Percentiles rank a stretch among this genome's conserved stretches.
Evolutionary conservation across 805 yeast genomes (phyloP).

Genomic region (Priceomyces fermenticarens): DNA sequence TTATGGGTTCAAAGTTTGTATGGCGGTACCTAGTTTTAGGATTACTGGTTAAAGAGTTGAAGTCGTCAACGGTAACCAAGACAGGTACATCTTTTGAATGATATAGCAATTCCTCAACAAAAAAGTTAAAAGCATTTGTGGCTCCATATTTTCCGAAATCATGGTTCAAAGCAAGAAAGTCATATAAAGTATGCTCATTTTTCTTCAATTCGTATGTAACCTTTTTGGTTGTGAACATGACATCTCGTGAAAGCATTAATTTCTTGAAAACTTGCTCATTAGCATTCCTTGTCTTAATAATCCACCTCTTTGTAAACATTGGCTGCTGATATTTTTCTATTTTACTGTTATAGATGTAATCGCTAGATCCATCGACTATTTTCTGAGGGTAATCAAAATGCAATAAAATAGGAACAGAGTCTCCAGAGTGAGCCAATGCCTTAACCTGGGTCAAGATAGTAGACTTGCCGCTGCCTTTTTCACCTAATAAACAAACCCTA

Average conservation of each 20-base stretch:
- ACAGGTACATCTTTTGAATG: conserved; percentile 54
- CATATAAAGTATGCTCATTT: conserved; percentile 38
- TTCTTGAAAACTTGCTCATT: conserved; percentile 33
- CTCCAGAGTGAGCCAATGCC: conserved; percentile 43
- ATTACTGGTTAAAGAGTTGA: conserved; percentile 57
- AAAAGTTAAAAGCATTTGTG: conserved; percentile 48
- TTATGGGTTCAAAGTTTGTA: conserved; percentile 52
- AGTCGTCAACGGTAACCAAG: conserved; percentile 68
- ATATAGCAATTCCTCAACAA: conserved; percentile 52
- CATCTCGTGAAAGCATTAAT: conserved; percentile 33
- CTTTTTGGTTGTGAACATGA: conserved; percentile 30
- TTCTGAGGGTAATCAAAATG: conserved; percentile 62
- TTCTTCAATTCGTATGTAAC: conserved; percentile 29
- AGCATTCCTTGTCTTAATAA: conserved; percentile 43
- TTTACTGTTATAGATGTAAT: conserved; percentile 54
- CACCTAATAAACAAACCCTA: conserved; percentile 61
- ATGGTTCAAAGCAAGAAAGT: conserved; percentile 38
- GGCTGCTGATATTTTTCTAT: conserved; percentile 67
- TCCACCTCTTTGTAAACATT: conserved; percentile 62
- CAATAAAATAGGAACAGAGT: conserved; percentile 45
- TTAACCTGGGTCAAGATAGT: conserved; percentile 68
- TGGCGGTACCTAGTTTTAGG: conserved; percentile 61
- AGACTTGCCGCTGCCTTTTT: conserved; percentile 77
- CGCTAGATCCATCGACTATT: conserved; percentile 70
- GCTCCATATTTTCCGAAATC: conserved; percentile 38